A percentile compares a stretch with the other conserved stretches of the same genome.
phyloP scores from a whole-genome alignment of 1,139 yeast species.

The Zygosaccharomyces sapae region DNA sequence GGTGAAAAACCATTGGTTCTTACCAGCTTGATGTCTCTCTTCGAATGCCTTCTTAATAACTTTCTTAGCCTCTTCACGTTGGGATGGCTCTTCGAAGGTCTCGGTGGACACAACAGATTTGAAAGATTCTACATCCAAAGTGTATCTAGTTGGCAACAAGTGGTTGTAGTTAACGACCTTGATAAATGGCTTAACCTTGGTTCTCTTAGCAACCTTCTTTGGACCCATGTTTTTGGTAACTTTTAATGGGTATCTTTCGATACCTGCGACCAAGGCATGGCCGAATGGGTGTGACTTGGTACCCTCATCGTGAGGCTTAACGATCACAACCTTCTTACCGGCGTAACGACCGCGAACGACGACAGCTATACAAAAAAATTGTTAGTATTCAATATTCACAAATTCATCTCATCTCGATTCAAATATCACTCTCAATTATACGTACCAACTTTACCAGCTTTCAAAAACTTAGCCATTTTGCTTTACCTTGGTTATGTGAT shows the following conservation, averaged over 20 bases:
- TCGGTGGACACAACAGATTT: conserved; percentile 88
- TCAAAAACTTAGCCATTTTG: conserved; percentile 92
- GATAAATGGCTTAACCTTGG: conserved; percentile 98
- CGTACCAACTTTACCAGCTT: conserved; percentile 88
- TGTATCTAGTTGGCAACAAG: conserved; percentile 99
- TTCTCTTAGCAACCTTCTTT: conserved; percentile 95
- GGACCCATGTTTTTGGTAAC: conserved; percentile 94
- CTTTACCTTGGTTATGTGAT: conserved; percentile 6
- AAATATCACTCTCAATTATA: conserved; percentile 5
- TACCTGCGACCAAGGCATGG: conserved; percentile 99
- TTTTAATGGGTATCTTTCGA: conserved; percentile 98
- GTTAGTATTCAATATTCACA: conserved; percentile 21
- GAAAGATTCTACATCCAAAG: conserved; percentile 93
- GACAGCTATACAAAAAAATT: conserved; percentile 59
- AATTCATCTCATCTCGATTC: background rate
- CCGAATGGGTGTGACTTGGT: conserved; percentile 98
- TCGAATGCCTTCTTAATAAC: conserved; percentile 98
- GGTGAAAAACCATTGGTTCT: conserved; percentile 99
- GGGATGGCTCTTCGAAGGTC: conserved; percentile 96
- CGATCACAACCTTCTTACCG: conserved; percentile 99
- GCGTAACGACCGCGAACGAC: conserved; percentile 99
- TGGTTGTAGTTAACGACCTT: conserved; percentile 99
- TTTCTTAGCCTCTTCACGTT: conserved; percentile 99
- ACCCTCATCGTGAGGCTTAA: conserved; percentile 98
- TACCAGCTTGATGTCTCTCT: conserved; percentile 99